A percentile compares a stretch with the other conserved stretches of the same genome.
Conservation (phyloP, 1,284 basidiomycete genomes). For the Sporisorium sorghi region DNA sequence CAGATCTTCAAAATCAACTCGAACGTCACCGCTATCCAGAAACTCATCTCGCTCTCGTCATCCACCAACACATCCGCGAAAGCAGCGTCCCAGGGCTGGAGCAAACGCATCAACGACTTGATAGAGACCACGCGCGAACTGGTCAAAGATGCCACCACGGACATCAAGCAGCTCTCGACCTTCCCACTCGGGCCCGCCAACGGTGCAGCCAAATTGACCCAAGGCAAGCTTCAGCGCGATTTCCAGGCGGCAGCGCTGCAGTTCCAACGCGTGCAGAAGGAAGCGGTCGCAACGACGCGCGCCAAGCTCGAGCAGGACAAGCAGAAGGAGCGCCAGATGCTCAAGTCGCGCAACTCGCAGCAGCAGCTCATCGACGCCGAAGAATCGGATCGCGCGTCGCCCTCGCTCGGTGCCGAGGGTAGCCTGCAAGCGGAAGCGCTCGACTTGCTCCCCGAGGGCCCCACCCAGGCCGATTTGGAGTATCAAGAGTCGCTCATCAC, state of each 20-base stretch:
- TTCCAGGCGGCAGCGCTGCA: conserved; percentile 87
- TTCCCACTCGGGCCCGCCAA: conserved; percentile 23
- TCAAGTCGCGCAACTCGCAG: conserved; percentile 57
- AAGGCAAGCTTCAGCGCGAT: conserved; percentile 92
- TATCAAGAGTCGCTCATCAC: conserved; percentile 96
- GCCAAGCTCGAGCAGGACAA: conserved; percentile 83
- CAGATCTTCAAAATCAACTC: conserved; percentile 99
- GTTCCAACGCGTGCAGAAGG: conserved; percentile 90
- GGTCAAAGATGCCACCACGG: conserved; percentile 91
- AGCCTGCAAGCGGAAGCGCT: conserved; percentile 22
- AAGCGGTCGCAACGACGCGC: conserved; percentile 84
- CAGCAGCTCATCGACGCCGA: conserved; percentile 52
- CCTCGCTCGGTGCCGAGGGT: background rate
- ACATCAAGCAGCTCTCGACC: conserved; percentile 78
- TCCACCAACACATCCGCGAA: conserved; percentile 23
- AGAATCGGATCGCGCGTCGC: conserved; percentile 12
- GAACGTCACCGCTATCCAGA: conserved; percentile 93
- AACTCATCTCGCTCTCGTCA: conserved; percentile 82
- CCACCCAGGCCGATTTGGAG: conserved; percentile 84
- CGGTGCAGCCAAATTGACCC: conserved; percentile 68
- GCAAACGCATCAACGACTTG: conserved; percentile 78
- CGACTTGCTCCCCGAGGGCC: conserved; percentile 33
- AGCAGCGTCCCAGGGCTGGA: conserved; percentile 71
- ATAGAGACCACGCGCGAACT: conserved; percentile 93
- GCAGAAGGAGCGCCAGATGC: conserved; percentile 82